Conservation (phyloP, 306 rosid genomes). For the Erythrophleum fordii region DNA sequence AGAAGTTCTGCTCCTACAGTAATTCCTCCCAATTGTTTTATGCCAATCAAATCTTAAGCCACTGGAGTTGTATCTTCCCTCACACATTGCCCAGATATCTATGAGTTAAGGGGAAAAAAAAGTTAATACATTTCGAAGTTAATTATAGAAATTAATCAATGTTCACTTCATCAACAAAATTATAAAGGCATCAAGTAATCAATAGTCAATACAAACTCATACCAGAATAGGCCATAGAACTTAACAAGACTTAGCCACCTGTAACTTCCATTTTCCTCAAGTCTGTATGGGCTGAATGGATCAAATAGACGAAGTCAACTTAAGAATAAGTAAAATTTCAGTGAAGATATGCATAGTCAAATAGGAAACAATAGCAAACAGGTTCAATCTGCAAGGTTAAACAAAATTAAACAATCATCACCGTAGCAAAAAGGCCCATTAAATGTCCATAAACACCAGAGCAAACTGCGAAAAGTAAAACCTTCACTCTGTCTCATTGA, state of each 20-base stretch:
- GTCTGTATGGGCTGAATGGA: conserved; percentile 43
- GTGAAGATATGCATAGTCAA: neutral
- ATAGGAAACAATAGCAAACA: neutral
- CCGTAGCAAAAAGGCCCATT: neutral
- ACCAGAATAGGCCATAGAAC: conserved; percentile 66
- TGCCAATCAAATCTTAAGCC: conserved; percentile 47
- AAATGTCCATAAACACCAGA: neutral
- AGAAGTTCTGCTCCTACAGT: conserved; percentile 53
- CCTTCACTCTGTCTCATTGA: neutral
- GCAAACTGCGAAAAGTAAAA: neutral
- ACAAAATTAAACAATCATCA: conserved; percentile 4
- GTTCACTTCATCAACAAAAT: conserved; percentile 21
- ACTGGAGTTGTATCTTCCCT: conserved; percentile 44
- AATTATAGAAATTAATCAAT: conserved; percentile 4
- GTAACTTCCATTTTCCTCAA: conserved; percentile 65
- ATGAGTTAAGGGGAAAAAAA: conserved; percentile 24
- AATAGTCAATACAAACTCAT: conserved; percentile 29
- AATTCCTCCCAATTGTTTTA: conserved; percentile 36
- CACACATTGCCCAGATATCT: conserved; percentile 69
- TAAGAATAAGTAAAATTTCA: conserved; percentile 15
- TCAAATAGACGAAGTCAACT: conserved; percentile 20
- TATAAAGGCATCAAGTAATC: conserved; percentile 5
- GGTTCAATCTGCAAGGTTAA: neutral
- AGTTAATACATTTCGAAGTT: neutral
- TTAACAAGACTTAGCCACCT: conserved; percentile 68